Conservation (phyloP, 129 eudicot species). For the Centaurea solstitialis region DNA sequence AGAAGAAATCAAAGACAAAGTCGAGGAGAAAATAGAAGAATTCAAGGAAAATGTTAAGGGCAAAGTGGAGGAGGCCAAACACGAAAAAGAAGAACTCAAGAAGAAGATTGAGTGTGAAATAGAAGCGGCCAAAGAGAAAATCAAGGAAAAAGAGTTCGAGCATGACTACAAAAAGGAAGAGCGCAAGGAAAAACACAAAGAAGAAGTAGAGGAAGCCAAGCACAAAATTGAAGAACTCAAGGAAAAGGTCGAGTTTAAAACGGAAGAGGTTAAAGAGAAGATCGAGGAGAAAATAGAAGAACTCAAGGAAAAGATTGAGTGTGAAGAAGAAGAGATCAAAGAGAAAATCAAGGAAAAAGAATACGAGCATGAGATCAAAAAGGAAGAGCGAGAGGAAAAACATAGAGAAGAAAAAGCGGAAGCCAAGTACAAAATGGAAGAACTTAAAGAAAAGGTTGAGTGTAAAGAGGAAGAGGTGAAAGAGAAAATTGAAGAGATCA, state of each 20-base stretch:
- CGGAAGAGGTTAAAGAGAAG: slow-evolving; percentile 6
- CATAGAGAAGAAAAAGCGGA: background rate
- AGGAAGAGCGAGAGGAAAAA: slow-evolving; percentile 17
- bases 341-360: slow-evolving; percentile 30
- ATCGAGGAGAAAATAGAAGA: slow-evolving; percentile 13
- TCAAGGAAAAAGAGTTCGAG: background rate
- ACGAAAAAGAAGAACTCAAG: slow-evolving; percentile 20
- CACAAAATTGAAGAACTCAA: slow-evolving; percentile 22
- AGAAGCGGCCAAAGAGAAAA: background rate
- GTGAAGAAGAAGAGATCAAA: slow-evolving; percentile 26
- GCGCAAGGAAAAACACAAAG: slow-evolving; percentile 1
- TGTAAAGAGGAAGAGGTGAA: slow-evolving; percentile 7
- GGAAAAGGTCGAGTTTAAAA: slow-evolving; percentile 14
- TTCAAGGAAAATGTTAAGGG: slow-evolving; percentile 13
- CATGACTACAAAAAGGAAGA: background rate
- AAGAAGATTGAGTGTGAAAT: background rate
- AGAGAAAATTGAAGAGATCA: background rate
- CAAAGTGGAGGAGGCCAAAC: slow-evolving; percentile 16
- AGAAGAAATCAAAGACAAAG: slow-evolving; percentile 21
- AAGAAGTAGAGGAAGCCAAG: background rate
- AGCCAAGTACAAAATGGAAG: background rate
- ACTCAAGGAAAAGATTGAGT: slow-evolving; percentile 24
- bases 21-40: slow-evolving; percentile 14
- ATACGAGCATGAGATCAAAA: slow-evolving; percentile 12
- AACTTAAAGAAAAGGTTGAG: background rate